A percentile compares a stretch with the other conserved stretches of the same genome.
These are phyloP conservation scores for Citrullus amarus DNA, from an alignment of 306 rosid species.

Conservation along the genomic window DNA sequence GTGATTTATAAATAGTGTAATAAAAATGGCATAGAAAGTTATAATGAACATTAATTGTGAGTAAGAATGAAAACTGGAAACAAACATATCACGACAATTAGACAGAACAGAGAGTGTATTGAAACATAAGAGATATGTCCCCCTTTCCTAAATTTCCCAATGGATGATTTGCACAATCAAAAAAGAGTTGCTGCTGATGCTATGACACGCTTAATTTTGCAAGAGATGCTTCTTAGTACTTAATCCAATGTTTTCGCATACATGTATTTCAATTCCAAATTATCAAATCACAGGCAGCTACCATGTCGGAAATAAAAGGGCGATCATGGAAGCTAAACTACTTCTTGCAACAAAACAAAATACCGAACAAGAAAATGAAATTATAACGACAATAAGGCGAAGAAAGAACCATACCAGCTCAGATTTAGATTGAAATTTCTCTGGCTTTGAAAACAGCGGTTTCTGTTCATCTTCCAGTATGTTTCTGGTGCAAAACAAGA, in stretches of 20 bases:
- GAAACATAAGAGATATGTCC: no score
- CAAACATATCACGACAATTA: no score
- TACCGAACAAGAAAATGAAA: not conserved
- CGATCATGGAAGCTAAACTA: not conserved
- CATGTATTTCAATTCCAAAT: not conserved
- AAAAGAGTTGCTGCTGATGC: no score
- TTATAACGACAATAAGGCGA: not conserved
- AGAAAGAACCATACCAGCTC: conserved; percentile 23
- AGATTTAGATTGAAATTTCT: conserved; percentile 23
- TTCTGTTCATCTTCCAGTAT: conserved; percentile 23
- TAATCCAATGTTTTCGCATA: not conserved
- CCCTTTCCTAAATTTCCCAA: no score
- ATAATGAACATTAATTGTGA: no score
- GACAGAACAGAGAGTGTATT: no score
- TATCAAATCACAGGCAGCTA: not conserved
- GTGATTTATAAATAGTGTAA: no score
- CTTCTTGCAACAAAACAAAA: not conserved
- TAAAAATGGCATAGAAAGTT: no score
- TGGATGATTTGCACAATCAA: no score
- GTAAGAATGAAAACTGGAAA: no score
- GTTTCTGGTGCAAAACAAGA: conserved; percentile 40
- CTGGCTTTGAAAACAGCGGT: conserved; percentile 13
- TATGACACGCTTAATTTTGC: no score
- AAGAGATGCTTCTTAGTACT: not conserved
- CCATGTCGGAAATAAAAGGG: not conserved